These are phyloP conservation scores for Infundibulicybe gibba DNA, from an alignment of 768 basidiomycete genomes.

Conservation along the genomic window DNA sequence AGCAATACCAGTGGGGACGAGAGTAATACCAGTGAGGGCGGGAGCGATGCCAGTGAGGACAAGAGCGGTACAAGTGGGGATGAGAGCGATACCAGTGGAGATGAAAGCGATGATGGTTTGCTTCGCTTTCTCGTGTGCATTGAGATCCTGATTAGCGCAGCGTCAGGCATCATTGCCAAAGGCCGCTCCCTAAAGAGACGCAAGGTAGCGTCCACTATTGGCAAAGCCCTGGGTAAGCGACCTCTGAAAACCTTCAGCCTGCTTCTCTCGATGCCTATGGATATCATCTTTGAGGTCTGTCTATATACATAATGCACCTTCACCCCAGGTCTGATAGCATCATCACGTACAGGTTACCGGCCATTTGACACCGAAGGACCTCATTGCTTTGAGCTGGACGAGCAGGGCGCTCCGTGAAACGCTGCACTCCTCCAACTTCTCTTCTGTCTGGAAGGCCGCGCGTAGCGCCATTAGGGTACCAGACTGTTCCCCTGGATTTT, in stretches of 20 bases:
- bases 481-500: conserved; percentile 15
- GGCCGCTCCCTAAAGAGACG: too few species aligned
- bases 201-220: too few species aligned
- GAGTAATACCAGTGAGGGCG: too few species aligned
- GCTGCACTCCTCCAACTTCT: conserved; percentile 12
- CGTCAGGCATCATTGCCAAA: too few species aligned
- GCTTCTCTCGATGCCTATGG: background rate
- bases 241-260: background rate
- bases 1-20: too few species aligned
- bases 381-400: conserved; percentile 18
- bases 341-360: conserved; percentile 17
- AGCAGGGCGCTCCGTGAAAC: conserved; percentile 17
- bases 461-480: conserved; percentile 12
- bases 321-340: background rate
- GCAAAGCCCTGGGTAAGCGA: too few species aligned
- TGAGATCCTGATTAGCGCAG: too few species aligned
- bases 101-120: too few species aligned
- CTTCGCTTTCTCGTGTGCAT: too few species aligned
- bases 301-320: background rate
- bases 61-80: too few species aligned
- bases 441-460: conserved; percentile 19
- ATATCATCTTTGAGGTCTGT: background rate
- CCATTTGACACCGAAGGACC: conserved; percentile 17
- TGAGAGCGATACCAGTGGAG: too few species aligned
- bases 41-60: too few species aligned